Conservation (phyloP, 495 filamentous ascomycete species). For the Penicillium herquei region DNA sequence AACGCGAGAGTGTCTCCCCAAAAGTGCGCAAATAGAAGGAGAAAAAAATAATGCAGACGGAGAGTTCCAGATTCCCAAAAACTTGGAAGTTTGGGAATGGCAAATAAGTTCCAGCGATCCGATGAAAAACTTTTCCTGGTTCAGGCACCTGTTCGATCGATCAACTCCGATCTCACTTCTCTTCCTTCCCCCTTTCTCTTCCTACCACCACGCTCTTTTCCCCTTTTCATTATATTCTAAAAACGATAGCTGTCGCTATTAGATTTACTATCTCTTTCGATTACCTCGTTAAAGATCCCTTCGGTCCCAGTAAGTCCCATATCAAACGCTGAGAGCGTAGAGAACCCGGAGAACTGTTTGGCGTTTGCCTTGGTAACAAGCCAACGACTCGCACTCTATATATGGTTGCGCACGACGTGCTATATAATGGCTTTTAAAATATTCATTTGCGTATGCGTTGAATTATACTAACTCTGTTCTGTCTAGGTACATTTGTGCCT, state of each 20-base stretch:
- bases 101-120: conserved; percentile 1
- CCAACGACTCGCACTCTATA: neutral
- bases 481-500: neutral
- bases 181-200: neutral
- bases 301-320: too few relatives aligned
- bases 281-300: neutral
- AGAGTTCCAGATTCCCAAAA: neutral
- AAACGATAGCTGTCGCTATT: too few relatives aligned
- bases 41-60: neutral
- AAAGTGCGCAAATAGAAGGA: neutral
- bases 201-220: conserved; percentile 5
- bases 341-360: too few relatives aligned
- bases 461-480: neutral
- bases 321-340: too few relatives aligned
- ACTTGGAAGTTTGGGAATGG: conserved; percentile 7
- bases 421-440: neutral
- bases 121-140: conserved; percentile 25
- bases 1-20: neutral
- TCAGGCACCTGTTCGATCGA: conserved; percentile 25
- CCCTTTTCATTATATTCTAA: neutral
- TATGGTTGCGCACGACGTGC: too few relatives aligned
- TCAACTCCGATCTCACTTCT: conserved; percentile 10
- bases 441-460: neutral
- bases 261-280: too few relatives aligned
- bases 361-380: neutral